Evolutionary conservation across 1,284 basidiomycete species (phyloP), one percentile per base, ranked within the genome.

Genomic region (Fomitiporia mediterranea): DNA sequence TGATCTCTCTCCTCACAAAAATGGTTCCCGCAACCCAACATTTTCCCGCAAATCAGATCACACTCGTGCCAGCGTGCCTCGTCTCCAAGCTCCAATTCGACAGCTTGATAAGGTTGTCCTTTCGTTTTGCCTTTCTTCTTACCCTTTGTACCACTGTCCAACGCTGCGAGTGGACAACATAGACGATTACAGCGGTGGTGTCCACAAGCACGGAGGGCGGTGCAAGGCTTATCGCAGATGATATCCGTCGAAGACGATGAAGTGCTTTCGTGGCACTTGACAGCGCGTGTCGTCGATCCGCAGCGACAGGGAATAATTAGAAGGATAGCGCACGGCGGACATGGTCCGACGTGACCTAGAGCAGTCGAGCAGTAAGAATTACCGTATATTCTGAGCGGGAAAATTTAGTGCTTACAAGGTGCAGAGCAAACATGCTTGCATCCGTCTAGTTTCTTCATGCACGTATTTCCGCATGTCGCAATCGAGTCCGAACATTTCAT

Each of bases 111-210:
- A 4, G 56, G 62, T 44, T 58, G 56, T 9, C 64, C 67, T 5
- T 69, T 67, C 2, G 71, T 74, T 7, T 77, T 76, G 61, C 81
- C 82, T 72, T 84, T 89, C 49, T 83, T 81, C 64, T 86, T 85
- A 40, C 74, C 72, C 63, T 83, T 86, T 44, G 74, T 69, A 51
- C 63, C 50, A 47, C 61, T 59, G 1, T 77, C 76, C 1, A 86
- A 68, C 1, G 82, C 85, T 1, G 91, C 86, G 0, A 96, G 76
- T 0, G 94, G 94, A 65, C 94, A 97, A 66, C 94, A 97, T 6
- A 86, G 59, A 2, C 93, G 79, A 17, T 79, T 77, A 65, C 94
- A 97, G 62, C 87, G 84, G 66, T 97, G 94, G 34, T 83, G 74
- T 0, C 92, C 92, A 66, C 92, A 95, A 38, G 79, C 76, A 32